These are phyloP conservation scores for Mortierella sp. DNA, from an alignment of 371 early-diverging fungal genomes.

Conservation along the genomic window DNA sequence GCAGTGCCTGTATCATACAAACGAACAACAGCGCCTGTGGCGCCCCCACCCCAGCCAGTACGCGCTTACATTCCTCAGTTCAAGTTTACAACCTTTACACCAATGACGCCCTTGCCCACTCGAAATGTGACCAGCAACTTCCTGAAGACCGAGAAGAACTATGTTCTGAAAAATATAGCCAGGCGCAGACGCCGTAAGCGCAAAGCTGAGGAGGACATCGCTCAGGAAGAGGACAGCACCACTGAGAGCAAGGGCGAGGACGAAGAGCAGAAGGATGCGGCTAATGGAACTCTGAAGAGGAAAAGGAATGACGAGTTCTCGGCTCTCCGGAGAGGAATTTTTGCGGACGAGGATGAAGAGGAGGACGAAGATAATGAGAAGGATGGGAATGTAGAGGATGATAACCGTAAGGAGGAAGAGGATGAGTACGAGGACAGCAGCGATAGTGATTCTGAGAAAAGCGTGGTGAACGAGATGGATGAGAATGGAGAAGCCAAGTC, in stretches of 20 bases:
- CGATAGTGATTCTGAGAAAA: slow-evolving; percentile 46
- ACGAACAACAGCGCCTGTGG: not conserved
- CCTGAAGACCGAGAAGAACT: slow-evolving; percentile 45
- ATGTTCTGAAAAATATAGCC: slow-evolving; percentile 35
- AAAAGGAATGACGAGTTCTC: slow-evolving; percentile 28
- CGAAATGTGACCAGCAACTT: slow-evolving; percentile 43
- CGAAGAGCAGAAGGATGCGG: not conserved
- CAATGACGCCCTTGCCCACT: slow-evolving; percentile 30
- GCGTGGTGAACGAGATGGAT: slow-evolving; percentile 38
- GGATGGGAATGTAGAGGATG: not conserved
- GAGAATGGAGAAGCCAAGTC: slow-evolving; percentile 46
- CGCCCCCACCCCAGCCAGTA: slow-evolving; percentile 12
- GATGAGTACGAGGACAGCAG: slow-evolving; percentile 26
- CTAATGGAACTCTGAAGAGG: slow-evolving; percentile 6
- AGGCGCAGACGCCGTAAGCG: slow-evolving; percentile 26
- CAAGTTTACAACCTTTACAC: slow-evolving; percentile 46
- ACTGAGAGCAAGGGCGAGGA: slow-evolving; percentile 6
- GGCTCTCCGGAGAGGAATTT: slow-evolving; percentile 33
- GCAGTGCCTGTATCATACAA: not conserved
- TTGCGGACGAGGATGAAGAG: slow-evolving; percentile 31
- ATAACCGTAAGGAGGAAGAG: slow-evolving; percentile 15
- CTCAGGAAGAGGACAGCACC: not conserved
- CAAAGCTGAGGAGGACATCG: slow-evolving; percentile 7
- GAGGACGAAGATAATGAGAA: slow-evolving; percentile 11
- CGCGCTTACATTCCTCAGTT: slow-evolving; percentile 42